Evolutionary conservation across 331 rosid genomes (phyloP).

Genomic region (Spiraea crenata): DNA sequence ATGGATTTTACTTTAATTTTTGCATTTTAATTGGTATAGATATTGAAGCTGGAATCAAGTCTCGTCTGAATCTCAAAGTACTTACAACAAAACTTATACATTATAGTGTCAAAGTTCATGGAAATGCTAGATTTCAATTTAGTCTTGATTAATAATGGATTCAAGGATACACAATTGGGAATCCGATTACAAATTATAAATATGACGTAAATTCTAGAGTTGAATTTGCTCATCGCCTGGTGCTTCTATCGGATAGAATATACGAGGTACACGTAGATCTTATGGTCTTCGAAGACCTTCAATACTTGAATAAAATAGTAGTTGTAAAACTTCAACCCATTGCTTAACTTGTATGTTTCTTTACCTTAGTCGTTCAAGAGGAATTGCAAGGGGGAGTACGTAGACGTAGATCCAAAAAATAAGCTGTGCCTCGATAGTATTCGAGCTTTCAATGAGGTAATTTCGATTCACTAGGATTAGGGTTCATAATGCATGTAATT

Average conservation of each 20-base stretch:
- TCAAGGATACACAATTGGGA: constrained; percentile 10
- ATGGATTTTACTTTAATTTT: no score
- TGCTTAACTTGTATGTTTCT: background rate
- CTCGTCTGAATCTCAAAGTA: constrained; percentile 21
- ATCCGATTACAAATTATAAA: background rate
- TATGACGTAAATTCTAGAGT: constrained; percentile 2
- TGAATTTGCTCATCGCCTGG: background rate
- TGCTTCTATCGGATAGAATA: constrained; percentile 16
- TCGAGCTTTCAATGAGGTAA: constrained; percentile 10
- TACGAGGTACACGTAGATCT: background rate
- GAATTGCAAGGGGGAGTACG: constrained; percentile 12
- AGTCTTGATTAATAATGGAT: background rate
- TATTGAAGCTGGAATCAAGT: constrained; percentile 8
- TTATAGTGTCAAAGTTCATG: background rate
- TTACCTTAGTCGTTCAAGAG: background rate
- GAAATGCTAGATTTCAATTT: background rate
- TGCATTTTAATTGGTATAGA: constrained; percentile 6
- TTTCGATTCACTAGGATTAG: no score
- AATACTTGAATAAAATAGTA: background rate
- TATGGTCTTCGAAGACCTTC: background rate
- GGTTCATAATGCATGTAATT: no score
- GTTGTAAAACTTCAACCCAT: background rate
- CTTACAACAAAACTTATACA: no score
- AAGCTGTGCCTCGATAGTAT: constrained; percentile 6
- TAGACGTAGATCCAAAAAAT: constrained; percentile 14